Conservation (phyloP, 768 basidiomycete species). For the Sarcodon sp. region DNA sequence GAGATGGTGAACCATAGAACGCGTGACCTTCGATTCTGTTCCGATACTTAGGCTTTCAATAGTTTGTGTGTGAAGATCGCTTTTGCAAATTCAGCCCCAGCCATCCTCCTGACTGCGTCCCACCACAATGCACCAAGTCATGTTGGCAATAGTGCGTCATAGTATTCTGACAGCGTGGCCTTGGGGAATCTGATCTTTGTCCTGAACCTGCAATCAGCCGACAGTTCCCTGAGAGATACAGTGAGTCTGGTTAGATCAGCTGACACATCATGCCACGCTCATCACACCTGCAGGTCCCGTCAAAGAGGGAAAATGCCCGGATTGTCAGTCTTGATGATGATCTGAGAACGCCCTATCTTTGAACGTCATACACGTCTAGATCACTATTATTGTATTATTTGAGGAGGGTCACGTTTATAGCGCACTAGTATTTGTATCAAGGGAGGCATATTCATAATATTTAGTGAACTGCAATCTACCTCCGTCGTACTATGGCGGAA, state of each 20-base stretch:
- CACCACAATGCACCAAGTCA: slow-evolving; percentile 39
- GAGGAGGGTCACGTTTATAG: no score
- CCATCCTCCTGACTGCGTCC: slow-evolving; percentile 46
- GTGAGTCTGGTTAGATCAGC: slow-evolving; percentile 24
- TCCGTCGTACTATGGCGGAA: no score
- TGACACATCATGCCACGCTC: no score
- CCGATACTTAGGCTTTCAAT: slow-evolving; percentile 7
- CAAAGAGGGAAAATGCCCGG: no score
- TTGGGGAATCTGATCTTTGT: slow-evolving; percentile 3
- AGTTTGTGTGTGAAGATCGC: slow-evolving; percentile 56
- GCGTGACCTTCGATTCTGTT: slow-evolving; percentile 7
- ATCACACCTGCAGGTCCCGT: no score
- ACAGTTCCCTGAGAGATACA: slow-evolving; percentile 58
- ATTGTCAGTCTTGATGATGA: no score
- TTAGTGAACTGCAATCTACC: no score
- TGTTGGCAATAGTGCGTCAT: slow-evolving; percentile 70
- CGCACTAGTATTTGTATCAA: no score
- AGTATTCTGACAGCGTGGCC: slow-evolving; percentile 3
- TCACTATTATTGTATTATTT: no score
- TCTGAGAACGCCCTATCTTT: no score
- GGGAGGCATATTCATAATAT: no score
- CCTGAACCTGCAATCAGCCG: slow-evolving; percentile 29
- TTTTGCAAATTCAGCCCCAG: slow-evolving; percentile 60
- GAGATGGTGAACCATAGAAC: slow-evolving; percentile 31
- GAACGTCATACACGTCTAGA: no score